Evolutionary conservation across 805 yeast species (phyloP).

Genomic region (Hyphopichia homilentoma): DNA sequence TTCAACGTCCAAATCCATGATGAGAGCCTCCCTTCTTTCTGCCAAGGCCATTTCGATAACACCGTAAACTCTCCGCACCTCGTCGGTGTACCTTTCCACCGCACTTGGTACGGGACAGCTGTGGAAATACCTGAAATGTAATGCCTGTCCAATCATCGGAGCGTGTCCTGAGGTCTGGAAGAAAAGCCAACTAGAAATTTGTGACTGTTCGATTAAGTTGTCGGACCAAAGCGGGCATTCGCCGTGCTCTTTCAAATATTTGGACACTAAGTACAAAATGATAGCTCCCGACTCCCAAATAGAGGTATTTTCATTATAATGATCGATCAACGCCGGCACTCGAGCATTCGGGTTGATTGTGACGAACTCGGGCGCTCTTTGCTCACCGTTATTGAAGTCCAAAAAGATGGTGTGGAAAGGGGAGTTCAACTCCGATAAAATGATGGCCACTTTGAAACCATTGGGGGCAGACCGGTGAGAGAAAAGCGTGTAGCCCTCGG

Average conservation of each 20-base stretch:
- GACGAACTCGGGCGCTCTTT: conserved; percentile 89
- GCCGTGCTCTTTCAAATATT: conserved; percentile 58
- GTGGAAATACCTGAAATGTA: conserved; percentile 90
- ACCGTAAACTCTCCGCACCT: conserved; percentile 88
- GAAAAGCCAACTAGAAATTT: conserved; percentile 83
- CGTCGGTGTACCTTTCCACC: conserved; percentile 85
- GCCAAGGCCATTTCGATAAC: conserved; percentile 94
- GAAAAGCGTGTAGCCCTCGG: conserved; percentile 81
- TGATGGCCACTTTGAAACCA: conserved; percentile 93
- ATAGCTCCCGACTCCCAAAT: conserved; percentile 97
- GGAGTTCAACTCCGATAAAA: conserved; percentile 76
- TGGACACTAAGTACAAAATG: conserved; percentile 73
- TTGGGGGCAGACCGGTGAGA: conserved; percentile 87
- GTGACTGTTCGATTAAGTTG: conserved; percentile 74
- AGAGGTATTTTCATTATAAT: conserved; percentile 70
- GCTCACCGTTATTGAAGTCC: conserved; percentile 87
- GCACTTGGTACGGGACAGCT: conserved; percentile 83
- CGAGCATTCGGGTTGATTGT: conserved; percentile 95
- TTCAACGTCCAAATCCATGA: conserved; percentile 84
- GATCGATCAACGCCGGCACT: conserved; percentile 92
- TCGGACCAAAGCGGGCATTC: conserved; percentile 77
- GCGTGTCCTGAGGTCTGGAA: conserved; percentile 97
- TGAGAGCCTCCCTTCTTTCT: conserved; percentile 83
- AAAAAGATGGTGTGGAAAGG: conserved; percentile 77
- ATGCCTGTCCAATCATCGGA: conserved; percentile 97